Percentiles rank a stretch among this genome's conserved stretches.
Conservation (phyloP, 305 asterid genomes). For the Fraxinus dipetala region DNA sequence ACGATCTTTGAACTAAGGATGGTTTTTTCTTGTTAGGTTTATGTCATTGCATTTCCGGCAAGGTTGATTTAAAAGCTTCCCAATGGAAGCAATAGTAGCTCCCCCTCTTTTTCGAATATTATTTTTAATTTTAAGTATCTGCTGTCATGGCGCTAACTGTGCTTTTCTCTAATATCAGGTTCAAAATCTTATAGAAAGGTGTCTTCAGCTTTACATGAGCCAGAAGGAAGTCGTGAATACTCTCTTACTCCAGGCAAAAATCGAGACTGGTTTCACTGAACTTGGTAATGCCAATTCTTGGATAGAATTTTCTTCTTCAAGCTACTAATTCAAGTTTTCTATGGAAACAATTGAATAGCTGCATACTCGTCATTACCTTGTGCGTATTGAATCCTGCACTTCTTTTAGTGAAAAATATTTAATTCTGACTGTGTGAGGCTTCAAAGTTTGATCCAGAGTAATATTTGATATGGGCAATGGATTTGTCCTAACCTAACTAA, state of each 20-base stretch:
- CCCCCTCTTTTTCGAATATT: not conserved
- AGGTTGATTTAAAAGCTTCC: not conserved
- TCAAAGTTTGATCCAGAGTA: not conserved
- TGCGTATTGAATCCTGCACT: not conserved
- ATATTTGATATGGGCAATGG: not conserved
- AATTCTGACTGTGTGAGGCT: not conserved
- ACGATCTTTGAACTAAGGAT: not conserved
- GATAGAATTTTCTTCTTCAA: not conserved
- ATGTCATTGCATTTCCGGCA: not conserved
- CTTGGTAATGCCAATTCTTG: slow-evolving; percentile 46
- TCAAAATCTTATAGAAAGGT: slow-evolving; percentile 86
- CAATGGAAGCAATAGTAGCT: not conserved
- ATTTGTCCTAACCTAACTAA: not conserved
- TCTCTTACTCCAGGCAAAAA: slow-evolving; percentile 66
- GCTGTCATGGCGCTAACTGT: not conserved
- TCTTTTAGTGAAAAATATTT: not conserved
- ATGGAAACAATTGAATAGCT: not conserved
- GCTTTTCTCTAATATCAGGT: slow-evolving; percentile 41
- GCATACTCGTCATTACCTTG: not conserved
- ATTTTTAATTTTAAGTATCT: not conserved
- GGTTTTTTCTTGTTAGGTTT: not conserved
- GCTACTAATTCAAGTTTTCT: not conserved
- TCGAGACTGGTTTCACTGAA: slow-evolving; percentile 85
- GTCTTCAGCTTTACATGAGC: slow-evolving; percentile 93
- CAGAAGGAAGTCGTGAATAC: slow-evolving; percentile 67